Base-by-base conservation (phyloP, 441 rosid genomes). In the Viola pubescens region DNA sequence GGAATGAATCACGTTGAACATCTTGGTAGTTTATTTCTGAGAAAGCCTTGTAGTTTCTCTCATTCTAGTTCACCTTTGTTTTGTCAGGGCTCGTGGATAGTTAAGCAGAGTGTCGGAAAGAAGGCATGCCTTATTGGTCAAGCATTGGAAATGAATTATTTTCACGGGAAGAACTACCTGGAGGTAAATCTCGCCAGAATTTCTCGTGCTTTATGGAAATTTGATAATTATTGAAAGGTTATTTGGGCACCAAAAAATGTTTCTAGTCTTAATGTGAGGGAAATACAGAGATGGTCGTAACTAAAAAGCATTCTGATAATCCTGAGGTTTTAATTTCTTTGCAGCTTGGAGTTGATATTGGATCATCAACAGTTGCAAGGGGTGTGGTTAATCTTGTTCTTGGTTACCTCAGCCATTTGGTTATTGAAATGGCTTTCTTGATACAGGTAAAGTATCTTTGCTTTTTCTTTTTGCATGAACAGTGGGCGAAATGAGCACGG, bases 381-480 rank as follows among this genome's bases (percentile, higher is more conserved):
- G 98, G 98, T 34, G 98, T 91, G 67, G 97, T 89, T 51, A 87
- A 88, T 77, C 91, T 91, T 69, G 97, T 91, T 65, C 97, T 91
- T 11, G 97, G 98, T 53, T 91, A 89, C 81, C 95, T 91, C 64
- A 87, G 82, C 82, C 89, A 89, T 70, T 79, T 89, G 72, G 95
- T 91, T 45, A 85, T 91, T 6, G 98, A 91, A 77, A 89, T 89
- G 97, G 97, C 98, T 42, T 89, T 91, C 66, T 73, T 91, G 79
- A 54, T 91, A 67, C 97, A 89, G 97, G 98, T 89, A 83, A 65
- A 60, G 50, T 50, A 44, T 12, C 34, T 26, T 26, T 26, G 34
- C 34, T 26, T 2, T 2, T 51, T 37, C 4, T 45, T 56, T 55
- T 57, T 48, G 34, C 5, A 7, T 26, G 34, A 37, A 34, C 44